Evolutionary conservation across 2,329 filamentous ascomycete species (phyloP).

Genomic region (Penicillium olsonii): DNA sequence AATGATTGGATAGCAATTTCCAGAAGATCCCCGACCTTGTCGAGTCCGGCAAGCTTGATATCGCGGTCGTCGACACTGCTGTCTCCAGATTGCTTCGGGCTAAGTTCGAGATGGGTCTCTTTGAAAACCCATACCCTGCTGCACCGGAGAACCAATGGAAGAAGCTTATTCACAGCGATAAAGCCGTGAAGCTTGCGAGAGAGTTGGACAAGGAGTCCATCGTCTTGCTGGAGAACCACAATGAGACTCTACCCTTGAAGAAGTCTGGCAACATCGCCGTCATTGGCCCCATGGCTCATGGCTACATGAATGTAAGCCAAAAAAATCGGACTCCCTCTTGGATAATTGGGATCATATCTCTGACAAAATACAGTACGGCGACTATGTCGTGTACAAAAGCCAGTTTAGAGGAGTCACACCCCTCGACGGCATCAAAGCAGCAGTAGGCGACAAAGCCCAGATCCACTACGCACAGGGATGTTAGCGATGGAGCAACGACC

Average conservation of each 20-base stretch:
- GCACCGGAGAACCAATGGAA: slow-evolving; percentile 58
- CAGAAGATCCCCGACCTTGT: slow-evolving; percentile 67
- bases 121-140: slow-evolving; percentile 68
- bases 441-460: slow-evolving; percentile 56
- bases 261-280: slow-evolving; percentile 70
- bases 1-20: slow-evolving; percentile 53
- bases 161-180: slow-evolving; percentile 63
- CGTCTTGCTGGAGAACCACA: slow-evolving; percentile 61
- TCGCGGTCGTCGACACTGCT: slow-evolving; percentile 63
- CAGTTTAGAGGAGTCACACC: slow-evolving; percentile 68
- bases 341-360: neutral
- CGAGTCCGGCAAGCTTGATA: slow-evolving; percentile 60
- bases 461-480: slow-evolving; percentile 70
- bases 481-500: slow-evolving; percentile 70
- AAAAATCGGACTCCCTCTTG: neutral
- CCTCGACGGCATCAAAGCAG: slow-evolving; percentile 66
- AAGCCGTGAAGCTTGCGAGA: slow-evolving; percentile 60
- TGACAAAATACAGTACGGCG: slow-evolving; percentile 58
- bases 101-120: slow-evolving; percentile 71
- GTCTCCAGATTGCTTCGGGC: slow-evolving; percentile 65
- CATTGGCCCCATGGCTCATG: slow-evolving; percentile 74
- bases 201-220: slow-evolving; percentile 67
- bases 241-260: slow-evolving; percentile 55
- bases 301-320: slow-evolving; percentile 64
- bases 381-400: slow-evolving; percentile 69